phyloP scores from a whole-genome alignment of 306 rosid genomes.

The Inga leiocalycina region DNA sequence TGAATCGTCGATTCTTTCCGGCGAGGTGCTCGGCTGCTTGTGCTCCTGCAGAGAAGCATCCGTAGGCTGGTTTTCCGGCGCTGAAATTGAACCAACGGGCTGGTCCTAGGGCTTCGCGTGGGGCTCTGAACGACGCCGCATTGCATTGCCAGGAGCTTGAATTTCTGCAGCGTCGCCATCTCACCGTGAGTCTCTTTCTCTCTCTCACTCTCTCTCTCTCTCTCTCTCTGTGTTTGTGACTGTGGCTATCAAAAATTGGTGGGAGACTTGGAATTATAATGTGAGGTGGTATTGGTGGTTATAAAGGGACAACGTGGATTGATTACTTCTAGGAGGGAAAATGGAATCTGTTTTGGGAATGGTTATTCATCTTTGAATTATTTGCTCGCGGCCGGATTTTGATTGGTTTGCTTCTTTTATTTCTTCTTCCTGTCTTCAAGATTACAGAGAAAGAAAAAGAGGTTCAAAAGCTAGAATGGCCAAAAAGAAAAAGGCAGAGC shows the following conservation, averaged over 20 bases:
- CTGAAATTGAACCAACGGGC: constrained; percentile 72
- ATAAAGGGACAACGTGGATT: constrained; percentile 33
- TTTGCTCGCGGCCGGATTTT: constrained; percentile 19
- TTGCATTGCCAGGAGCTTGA: constrained; percentile 77
- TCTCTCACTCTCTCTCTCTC: neutral
- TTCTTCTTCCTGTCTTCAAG: constrained; percentile 26
- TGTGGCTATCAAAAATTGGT: neutral
- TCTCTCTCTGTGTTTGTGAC: neutral
- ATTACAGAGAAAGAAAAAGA: constrained; percentile 23
- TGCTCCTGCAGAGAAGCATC: constrained; percentile 58
- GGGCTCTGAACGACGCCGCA: constrained; percentile 82
- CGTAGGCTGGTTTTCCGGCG: constrained; percentile 73
- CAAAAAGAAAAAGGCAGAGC: neutral
- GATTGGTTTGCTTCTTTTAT: constrained; percentile 30
- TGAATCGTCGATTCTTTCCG: constrained; percentile 38
- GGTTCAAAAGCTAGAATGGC: constrained; percentile 16
- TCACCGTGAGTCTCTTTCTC: neutral
- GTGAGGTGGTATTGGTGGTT: constrained; percentile 43
- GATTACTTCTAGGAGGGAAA: constrained; percentile 49
- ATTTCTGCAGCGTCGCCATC: constrained; percentile 79
- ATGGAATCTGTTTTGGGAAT: constrained; percentile 60
- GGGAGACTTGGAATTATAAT: constrained; percentile 59
- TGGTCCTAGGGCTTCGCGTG: constrained; percentile 74
- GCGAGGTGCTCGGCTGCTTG: constrained; percentile 45
- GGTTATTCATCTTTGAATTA: constrained; percentile 30